Base-by-base conservation (phyloP, 805 yeast genomes). In the Cyberlindnera xishuangbannaensis region DNA sequence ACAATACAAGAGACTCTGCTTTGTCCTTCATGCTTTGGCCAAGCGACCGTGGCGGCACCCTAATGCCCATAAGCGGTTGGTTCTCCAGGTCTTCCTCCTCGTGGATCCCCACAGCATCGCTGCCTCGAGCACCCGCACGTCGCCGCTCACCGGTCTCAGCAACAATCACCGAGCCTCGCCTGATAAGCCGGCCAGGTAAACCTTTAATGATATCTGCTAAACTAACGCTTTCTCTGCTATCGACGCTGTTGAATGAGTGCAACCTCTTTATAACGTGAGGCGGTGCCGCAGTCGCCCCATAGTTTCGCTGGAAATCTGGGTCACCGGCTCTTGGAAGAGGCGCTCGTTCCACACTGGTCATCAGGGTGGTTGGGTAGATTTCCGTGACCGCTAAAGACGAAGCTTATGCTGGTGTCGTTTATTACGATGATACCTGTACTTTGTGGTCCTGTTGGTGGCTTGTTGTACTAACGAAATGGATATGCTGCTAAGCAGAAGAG, bases 111-210 rank as follows among this genome's bases (percentile, higher is more conserved):
- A 19, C 8, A 19, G 10, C 22, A 8, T 19, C 22, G 11, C 22
- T 11, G n/a, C 24, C 31, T 4, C 36, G 30, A 3, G 14, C 18
- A 6, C 31, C 32, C 3, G 18, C 32, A 2, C 40, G 30, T n/a
- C 37, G 20, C 14, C 61, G 53, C 37, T 56, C 61, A 1, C 71
- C 74, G 0, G 74, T 64, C 16, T 62, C 62, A 0, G 75, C 67
- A 15, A 64, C 34, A n/a, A 69, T 65, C 18, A 62, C 64, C 1
- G 74, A 65, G 23, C 64, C 50, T 15, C 44, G 36, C 26, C 55
- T 25, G 12, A 48, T 34, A 7, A 50, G 28, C 22, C 52, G 30
- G n/a, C n/a, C n/a, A 5, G 43, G 49, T 0, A 43, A 28, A 1
- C 41, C 44, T 16, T 28, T 33, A 7, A 45, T 22, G 3, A 42